These are phyloP conservation scores for Lentinula sp. DNA, from an alignment of 768 basidiomycete species.

Conservation along the genomic window DNA sequence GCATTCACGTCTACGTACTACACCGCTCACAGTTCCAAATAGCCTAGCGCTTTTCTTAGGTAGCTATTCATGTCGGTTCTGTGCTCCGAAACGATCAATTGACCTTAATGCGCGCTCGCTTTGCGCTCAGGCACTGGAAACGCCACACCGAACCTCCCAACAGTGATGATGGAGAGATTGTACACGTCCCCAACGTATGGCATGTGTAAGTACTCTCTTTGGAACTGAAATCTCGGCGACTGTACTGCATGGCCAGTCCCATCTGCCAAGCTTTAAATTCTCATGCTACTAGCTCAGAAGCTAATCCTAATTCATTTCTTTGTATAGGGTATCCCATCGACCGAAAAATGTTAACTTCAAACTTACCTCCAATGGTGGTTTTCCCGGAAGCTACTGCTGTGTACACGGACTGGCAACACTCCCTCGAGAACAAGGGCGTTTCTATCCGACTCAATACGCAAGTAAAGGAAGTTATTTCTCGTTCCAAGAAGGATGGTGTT, in stretches of 20 bases:
- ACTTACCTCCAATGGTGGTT: slow-evolving; percentile 10
- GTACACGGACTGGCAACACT: slow-evolving; percentile 5
- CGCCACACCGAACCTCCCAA: slow-evolving; percentile 10
- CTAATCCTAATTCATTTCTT: not conserved
- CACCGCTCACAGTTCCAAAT: not conserved
- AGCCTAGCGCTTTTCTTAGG: slow-evolving; percentile 9
- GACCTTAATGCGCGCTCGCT: not conserved
- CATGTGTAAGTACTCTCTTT: slow-evolving; percentile 5
- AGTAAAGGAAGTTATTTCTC: not conserved
- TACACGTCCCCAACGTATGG: slow-evolving; percentile 8
- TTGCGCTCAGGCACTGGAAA: slow-evolving; percentile 6
- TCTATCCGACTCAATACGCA: slow-evolving; percentile 4
- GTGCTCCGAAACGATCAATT: not conserved
- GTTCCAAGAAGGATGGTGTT: slow-evolving; percentile 4
- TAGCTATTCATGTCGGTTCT: not conserved
- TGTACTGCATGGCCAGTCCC: not conserved
- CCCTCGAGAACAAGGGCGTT: slow-evolving; percentile 4
- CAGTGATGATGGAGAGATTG: slow-evolving; percentile 9
- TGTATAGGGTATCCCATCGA: slow-evolving; percentile 5
- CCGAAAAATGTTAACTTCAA: slow-evolving; percentile 5
- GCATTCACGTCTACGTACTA: not conserved
- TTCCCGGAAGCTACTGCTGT: slow-evolving; percentile 7
- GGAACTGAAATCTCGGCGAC: not conserved
- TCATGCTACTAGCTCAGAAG: not conserved
- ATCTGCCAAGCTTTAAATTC: not conserved